Evolutionary conservation across 352 stramenopile species (phyloP).

Genomic region (Peronospora belbahrii): DNA sequence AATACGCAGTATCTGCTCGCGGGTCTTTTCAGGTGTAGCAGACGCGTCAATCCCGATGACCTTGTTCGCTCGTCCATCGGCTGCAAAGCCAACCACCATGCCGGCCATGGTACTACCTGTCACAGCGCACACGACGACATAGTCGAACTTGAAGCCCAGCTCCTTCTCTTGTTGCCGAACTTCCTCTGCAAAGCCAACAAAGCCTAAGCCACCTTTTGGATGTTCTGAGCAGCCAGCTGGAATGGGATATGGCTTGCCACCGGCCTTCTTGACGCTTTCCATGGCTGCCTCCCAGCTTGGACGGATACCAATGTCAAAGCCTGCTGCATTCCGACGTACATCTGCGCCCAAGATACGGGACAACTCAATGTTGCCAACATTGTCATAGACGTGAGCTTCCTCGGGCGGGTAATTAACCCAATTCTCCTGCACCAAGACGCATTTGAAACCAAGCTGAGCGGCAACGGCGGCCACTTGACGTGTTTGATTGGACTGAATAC

Average conservation of each 20-base stretch:
- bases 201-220: conserved; percentile 26
- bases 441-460: conserved; percentile 30
- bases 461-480: conserved; percentile 28
- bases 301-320: conserved; percentile 33
- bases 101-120: conserved; percentile 32
- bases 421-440: conserved; percentile 31
- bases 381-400: conserved; percentile 24
- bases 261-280: conserved; percentile 29
- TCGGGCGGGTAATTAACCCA: conserved; percentile 30
- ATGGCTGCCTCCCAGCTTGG: conserved; percentile 29
- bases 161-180: conserved; percentile 30
- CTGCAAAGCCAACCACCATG: conserved; percentile 33
- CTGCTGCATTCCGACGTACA: conserved; percentile 19
- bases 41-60: conserved; percentile 34
- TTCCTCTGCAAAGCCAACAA: conserved; percentile 30
- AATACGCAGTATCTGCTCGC: conserved; percentile 28
- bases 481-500: conserved; percentile 34
- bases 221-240: conserved; percentile 30
- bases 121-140: conserved; percentile 29
- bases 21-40: conserved; percentile 27
- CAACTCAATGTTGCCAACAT: conserved; percentile 30
- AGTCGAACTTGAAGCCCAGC: conserved; percentile 31
- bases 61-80: conserved; percentile 27
- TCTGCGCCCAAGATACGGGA: conserved; percentile 28
- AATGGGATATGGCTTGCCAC: conserved; percentile 30